Percentiles rank a stretch among this genome's conserved stretches.
These are phyloP conservation scores for Glycine soja DNA, from an alignment of 306 rosid species.

Conservation along the genomic window DNA sequence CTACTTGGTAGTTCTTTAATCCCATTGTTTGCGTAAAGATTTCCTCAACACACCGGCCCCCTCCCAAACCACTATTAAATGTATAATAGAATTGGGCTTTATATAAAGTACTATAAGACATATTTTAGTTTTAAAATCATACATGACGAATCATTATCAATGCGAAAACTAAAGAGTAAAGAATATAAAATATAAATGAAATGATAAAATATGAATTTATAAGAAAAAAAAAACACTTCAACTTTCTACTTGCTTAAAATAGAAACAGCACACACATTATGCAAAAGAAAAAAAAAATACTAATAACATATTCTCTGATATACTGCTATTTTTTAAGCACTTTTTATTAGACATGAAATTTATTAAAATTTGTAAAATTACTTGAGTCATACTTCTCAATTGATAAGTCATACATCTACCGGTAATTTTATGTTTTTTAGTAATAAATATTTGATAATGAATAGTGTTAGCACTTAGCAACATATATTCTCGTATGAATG, in stretches of 20 bases:
- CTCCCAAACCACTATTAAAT: neutral
- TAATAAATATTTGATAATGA: too few species aligned
- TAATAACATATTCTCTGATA: neutral
- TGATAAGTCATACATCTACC: too few species aligned
- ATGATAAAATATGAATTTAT: neutral
- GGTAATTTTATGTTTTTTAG: too few species aligned
- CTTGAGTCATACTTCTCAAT: too few species aligned
- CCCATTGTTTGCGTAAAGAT: neutral
- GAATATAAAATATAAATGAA: neutral
- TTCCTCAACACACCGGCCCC: neutral
- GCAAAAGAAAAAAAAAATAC: neutral
- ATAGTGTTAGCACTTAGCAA: too few species aligned
- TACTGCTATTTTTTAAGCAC: neutral
- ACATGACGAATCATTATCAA: neutral
- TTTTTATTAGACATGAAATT: too few species aligned
- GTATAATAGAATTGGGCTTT: neutral
- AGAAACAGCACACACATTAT: neutral
- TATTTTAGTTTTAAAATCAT: too few species aligned
- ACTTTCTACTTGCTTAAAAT: neutral
- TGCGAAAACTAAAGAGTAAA: neutral
- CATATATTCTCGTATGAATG: too few species aligned
- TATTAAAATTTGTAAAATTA: too few species aligned
- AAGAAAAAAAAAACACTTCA: neutral
- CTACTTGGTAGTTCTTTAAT: neutral
- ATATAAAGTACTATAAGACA: neutral